phyloP scores from a whole-genome alignment of 2,329 filamentous ascomycete genomes.

The Hymenoscyphus fraxineus region DNA sequence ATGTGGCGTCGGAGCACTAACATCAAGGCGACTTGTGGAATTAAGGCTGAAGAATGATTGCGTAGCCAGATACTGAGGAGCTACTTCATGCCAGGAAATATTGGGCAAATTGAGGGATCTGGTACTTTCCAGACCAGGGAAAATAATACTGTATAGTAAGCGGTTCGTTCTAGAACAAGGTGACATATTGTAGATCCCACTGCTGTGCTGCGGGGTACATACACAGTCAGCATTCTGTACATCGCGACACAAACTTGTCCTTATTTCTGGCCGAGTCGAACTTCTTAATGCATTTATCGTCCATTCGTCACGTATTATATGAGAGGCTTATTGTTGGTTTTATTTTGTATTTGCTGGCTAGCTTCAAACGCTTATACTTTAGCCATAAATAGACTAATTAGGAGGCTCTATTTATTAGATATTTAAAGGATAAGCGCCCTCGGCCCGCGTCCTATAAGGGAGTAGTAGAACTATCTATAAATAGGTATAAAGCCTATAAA shows the following conservation, averaged over 20 bases:
- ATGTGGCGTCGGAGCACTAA: not conserved
- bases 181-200: not conserved
- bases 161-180: not conserved
- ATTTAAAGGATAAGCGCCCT: no score
- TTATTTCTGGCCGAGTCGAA: not conserved
- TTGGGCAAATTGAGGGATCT: not conserved
- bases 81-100: not conserved
- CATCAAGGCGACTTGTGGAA: not conserved
- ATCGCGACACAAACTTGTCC: not conserved
- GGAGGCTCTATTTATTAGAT: no score
- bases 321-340: no score
- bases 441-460: no score
- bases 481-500: no score
- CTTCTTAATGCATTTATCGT: not conserved
- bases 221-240: not conserved
- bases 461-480: no score
- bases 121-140: not conserved
- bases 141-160: not conserved
- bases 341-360: no score
- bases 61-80: not conserved
- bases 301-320: no score
- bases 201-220: not conserved
- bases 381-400: no score
- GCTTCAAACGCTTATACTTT: no score
- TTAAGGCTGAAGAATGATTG: not conserved